Evolutionary conservation across 768 basidiomycete species (phyloP), one percentile per base, ranked within the genome.

Genomic region (Mycena rebaudengoi): DNA sequence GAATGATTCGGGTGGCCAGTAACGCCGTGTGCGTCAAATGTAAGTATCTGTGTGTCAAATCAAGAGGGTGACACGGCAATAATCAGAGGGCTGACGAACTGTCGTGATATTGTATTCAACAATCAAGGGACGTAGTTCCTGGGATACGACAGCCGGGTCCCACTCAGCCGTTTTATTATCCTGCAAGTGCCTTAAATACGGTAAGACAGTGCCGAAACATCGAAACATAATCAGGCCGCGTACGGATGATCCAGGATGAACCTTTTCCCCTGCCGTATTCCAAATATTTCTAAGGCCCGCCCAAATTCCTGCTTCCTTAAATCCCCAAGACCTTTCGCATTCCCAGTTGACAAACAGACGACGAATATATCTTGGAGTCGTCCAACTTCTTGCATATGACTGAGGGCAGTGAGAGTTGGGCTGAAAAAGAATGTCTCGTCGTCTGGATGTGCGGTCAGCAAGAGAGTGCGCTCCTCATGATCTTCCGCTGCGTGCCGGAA

Each of bases 1-100:
- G 75, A 75, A 71, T 91, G 90, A 68, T 91, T 91, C 14, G 86
- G 86, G 67, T 91, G 90, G 16, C 76, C 75, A 26, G 89, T 87
- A 21, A 91, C 78, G 2, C 90, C 90, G 6, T 67, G 66, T 1
- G 71, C 51, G 71, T 91, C 90, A 69, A 91, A 91, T 2, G 88
- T 90, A 52, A 91, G 74, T 33, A 91, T 83, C 89, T 90, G 46
- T 33, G 20, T 12, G 5, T 33, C n/a, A 46, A 39, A 18, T 53
- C 33, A 54, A 54, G 14, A 16, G 18, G 23, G 18, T 7, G 30
- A 51, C n/a, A 44, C 11, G 18, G 7, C 23, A 60, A 18, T 26
- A n/a, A 44, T 16, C 29, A 23, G 18, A 6, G 51, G 25, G 21
- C 29, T 18, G 11, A 53, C 60, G 18, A n/a, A 62, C 60, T 55